A percentile compares a stretch with the other conserved stretches of the same genome.
phyloP scores from a whole-genome alignment of 495 filamentous ascomycete genomes.

The Neurospora sp. region DNA sequence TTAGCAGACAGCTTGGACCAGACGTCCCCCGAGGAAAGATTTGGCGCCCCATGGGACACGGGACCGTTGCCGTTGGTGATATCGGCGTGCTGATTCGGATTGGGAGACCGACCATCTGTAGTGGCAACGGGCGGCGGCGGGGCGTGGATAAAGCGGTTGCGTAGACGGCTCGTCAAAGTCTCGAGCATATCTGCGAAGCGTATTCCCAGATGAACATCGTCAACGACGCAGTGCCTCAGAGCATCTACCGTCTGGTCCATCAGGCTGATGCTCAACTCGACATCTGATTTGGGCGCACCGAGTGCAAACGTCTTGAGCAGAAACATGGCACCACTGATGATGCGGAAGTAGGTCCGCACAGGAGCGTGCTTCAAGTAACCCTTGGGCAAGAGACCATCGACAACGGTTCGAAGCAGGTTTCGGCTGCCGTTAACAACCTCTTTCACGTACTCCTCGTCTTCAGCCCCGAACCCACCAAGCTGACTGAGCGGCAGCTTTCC shows the following conservation, averaged over 20 bases:
- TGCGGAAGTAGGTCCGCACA: conserved; percentile 88
- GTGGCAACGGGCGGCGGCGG: conserved; percentile 25
- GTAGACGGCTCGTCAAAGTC: conserved; percentile 62
- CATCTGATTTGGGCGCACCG: conserved; percentile 81
- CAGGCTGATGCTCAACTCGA: conserved; percentile 67
- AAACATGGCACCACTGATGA: conserved; percentile 91
- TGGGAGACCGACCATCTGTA: conserved; percentile 29
- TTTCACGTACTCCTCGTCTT: conserved; percentile 68
- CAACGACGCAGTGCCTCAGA: conserved; percentile 75
- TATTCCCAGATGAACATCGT: conserved; percentile 92
- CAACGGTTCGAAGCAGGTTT: conserved; percentile 70
- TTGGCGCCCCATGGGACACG: conserved; percentile 17
- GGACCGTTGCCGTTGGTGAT: conserved; percentile 9
- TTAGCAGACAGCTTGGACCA: background rate
- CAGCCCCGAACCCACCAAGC: conserved; percentile 44
- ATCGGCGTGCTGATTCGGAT: conserved; percentile 17
- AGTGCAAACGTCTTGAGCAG: conserved; percentile 88
- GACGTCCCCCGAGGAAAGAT: background rate
- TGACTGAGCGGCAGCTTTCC: conserved; percentile 45
- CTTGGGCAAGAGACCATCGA: conserved; percentile 70
- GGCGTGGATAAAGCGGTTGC: conserved; percentile 61
- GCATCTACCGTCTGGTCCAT: conserved; percentile 74
- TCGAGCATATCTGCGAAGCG: conserved; percentile 89
- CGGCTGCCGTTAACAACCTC: conserved; percentile 84
- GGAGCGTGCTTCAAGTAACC: conserved; percentile 87